Evolutionary conservation across 805 yeast genomes (phyloP), one percentile per base, ranked within the genome.

Genomic region (Nakazawaea wickerhamii): DNA sequence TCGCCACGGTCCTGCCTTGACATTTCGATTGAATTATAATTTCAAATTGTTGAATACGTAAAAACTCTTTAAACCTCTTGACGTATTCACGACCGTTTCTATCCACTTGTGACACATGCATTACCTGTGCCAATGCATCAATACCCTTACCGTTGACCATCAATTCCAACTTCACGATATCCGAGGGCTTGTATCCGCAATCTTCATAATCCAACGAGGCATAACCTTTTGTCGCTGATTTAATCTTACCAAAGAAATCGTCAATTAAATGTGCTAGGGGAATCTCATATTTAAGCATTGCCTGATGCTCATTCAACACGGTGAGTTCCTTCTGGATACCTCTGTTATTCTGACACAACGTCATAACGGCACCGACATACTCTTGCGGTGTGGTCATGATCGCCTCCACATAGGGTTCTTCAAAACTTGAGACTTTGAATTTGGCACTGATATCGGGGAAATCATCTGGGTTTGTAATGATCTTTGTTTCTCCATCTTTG

Each of bases 151-250:
- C 96, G 59, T 91, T 93, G 4, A 91, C 95, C 44, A 91, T 68
- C 35, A 93, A 69, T 58, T 91, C 97, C 65, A 91, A 65, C 56
- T 91, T 93, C 26, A 86, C 89, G 18, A 91, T 77, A 55, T 86
- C 89, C 1, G 95, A 78, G 26, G 77, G 73, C 50, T 68, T 72
- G 63, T 89, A 91, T 0, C 98, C 99, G 4, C 84, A 80, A 56
- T 91, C 98, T 53, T 93, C 97, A 55, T 91, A 91, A 63, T 91
- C 98, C 41, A 91, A 68, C 0, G 96, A 86, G 0, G 96, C 98
- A 62, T 86, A 91, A 1, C 99, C 99, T 55, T 80, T 78, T 0
- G 98, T 87, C 1, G 79, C 73, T 1, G 96, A 90, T 59, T 91
- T 91, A 45, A 91, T 69, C 58, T 85, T 87, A 2, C 98, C 98